A percentile compares a stretch with the other conserved stretches of the same genome.
Evolutionary conservation across 2,329 filamentous ascomycete species (phyloP).

Genomic region (Harringtonia lauricola): DNA sequence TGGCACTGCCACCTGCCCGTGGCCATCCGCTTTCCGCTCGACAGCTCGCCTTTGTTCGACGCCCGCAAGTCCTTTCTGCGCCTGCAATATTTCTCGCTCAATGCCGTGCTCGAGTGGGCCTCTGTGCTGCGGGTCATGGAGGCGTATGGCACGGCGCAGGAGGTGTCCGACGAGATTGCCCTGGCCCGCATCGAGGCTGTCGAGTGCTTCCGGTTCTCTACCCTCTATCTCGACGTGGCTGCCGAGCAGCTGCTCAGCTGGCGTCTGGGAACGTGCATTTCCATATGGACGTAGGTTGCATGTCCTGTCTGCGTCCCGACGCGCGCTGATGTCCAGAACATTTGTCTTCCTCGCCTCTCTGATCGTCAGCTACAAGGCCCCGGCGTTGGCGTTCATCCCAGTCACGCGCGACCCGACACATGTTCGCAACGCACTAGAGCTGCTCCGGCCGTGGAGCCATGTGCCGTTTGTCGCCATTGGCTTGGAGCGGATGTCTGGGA

Average conservation of each 20-base stretch:
- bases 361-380: slow-evolving; percentile 6
- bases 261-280: slow-evolving; percentile 7
- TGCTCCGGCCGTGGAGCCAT: slow-evolving; percentile 8
- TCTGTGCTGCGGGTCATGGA: slow-evolving; percentile 10
- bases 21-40: slow-evolving; percentile 10
- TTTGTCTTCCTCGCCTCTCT: slow-evolving; percentile 8
- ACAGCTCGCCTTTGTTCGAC: slow-evolving; percentile 8
- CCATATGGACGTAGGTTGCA: slow-evolving; percentile 7
- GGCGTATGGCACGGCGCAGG: slow-evolving; percentile 4
- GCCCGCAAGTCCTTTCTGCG: slow-evolving; percentile 10
- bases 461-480: slow-evolving; percentile 7
- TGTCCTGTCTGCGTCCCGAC: background rate
- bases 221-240: slow-evolving; percentile 6
- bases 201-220: slow-evolving; percentile 6
- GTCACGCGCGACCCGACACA: slow-evolving; percentile 4
- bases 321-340: background rate
- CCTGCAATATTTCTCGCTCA: slow-evolving; percentile 9
- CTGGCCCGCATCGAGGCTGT: slow-evolving; percentile 5
- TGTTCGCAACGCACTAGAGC: slow-evolving; percentile 5
- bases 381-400: slow-evolving; percentile 7
- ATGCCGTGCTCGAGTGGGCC: slow-evolving; percentile 8
- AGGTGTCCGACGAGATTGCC: slow-evolving; percentile 5
- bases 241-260: slow-evolving; percentile 9
- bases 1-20: slow-evolving; percentile 10
- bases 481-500: slow-evolving; percentile 5